Percentiles rank a stretch among this genome's conserved stretches.
These are phyloP conservation scores for Ogataea ramenticola DNA, from an alignment of 805 yeast species.

Conservation along the genomic window DNA sequence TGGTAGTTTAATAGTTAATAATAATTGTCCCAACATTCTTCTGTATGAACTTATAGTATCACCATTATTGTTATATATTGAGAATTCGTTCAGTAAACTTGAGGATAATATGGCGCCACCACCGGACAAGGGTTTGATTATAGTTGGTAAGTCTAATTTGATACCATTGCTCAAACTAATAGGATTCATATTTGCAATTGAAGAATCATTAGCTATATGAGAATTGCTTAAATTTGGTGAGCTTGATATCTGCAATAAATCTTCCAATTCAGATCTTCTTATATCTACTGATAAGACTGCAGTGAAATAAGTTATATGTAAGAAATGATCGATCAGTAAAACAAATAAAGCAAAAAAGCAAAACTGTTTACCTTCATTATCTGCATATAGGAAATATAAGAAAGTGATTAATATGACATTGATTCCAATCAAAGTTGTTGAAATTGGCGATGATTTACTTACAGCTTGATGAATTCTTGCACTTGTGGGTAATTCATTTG, in stretches of 20 bases:
- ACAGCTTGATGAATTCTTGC: constrained; percentile 31
- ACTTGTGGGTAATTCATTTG: constrained; percentile 35
- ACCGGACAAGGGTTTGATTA: constrained; percentile 10
- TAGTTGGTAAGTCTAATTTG: not conserved
- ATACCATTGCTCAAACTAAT: not conserved
- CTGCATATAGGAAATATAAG: constrained; percentile 22
- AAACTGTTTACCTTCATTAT: constrained; percentile 27
- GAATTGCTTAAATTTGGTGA: not conserved
- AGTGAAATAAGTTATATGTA: constrained; percentile 58
- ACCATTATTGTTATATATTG: not conserved
- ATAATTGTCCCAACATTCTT: constrained; percentile 21
- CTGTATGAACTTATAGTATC: constrained; percentile 8
- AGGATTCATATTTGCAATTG: not conserved
- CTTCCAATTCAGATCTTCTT: constrained; percentile 54
- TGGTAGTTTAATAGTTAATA: constrained; percentile 31
- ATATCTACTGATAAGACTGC: constrained; percentile 64
- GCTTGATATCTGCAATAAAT: constrained; percentile 29
- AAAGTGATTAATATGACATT: constrained; percentile 11
- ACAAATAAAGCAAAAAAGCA: constrained; percentile 41
- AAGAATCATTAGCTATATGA: not conserved
- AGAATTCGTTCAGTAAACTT: constrained; percentile 6
- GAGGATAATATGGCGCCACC: constrained; percentile 16
- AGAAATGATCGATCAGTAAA: constrained; percentile 47
- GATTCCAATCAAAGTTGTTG: constrained; percentile 26
- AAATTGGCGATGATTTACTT: constrained; percentile 27